Percentiles rank a stretch among this genome's conserved stretches.
These are phyloP conservation scores for Strigomonas galati DNA, from an alignment of 208 protist genomes.

Conservation along the genomic window DNA sequence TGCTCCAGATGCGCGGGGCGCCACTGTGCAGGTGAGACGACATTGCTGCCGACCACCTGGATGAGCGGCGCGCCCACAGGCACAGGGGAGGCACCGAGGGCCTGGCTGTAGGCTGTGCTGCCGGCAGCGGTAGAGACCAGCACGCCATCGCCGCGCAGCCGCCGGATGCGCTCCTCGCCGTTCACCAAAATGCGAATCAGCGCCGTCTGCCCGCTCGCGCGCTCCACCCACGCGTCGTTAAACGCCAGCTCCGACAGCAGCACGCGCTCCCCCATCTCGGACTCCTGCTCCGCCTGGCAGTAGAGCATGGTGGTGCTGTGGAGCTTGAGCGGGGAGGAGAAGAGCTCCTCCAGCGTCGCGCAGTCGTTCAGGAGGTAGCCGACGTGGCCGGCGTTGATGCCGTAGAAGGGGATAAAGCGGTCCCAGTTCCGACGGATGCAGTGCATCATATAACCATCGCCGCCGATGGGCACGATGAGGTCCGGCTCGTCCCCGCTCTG, in stretches of 20 bases:
- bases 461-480: conserved; percentile 88
- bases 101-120: conserved; percentile 86
- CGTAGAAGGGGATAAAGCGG: conserved; percentile 90
- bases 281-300: conserved; percentile 78
- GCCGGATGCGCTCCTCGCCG: conserved; percentile 77
- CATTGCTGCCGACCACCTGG: conserved; percentile 88
- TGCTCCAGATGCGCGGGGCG: conserved; percentile 81
- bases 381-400: conserved; percentile 88
- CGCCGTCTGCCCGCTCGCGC: conserved; percentile 85
- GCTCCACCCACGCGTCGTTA: conserved; percentile 92
- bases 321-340: conserved; percentile 81
- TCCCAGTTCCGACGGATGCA: conserved; percentile 89
- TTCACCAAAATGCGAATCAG: conserved; percentile 88
- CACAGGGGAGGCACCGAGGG: conserved; percentile 83
- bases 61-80: conserved; percentile 84
- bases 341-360: conserved; percentile 76
- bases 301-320: conserved; percentile 88
- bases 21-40: conserved; percentile 87
- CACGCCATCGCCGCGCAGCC: conserved; percentile 82
- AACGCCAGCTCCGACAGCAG: conserved; percentile 83
- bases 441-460: conserved; percentile 92
- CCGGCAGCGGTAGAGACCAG: conserved; percentile 85
- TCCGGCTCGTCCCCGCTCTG: conserved; percentile 71
- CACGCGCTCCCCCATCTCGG: conserved; percentile 53
- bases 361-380: conserved; percentile 86